Percentiles rank a stretch among this genome's conserved stretches.
Conservation (phyloP, 1,139 yeast genomes). For the Zhuliangozyma parablackwelliae region DNA sequence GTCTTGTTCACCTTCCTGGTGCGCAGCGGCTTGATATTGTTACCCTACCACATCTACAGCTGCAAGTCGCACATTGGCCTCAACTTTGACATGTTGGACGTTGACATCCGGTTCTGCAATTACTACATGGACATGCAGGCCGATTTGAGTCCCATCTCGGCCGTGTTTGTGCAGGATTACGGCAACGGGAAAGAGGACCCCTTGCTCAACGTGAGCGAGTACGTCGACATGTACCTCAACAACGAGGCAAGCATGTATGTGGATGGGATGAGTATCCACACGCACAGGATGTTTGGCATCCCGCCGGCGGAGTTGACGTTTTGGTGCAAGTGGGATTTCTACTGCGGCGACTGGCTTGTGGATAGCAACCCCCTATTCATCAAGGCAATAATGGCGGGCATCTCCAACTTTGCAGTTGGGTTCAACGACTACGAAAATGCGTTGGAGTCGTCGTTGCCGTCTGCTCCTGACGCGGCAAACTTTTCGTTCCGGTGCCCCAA, state of each 20-base stretch:
- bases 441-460: constrained; percentile 51
- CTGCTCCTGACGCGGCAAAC: constrained; percentile 65
- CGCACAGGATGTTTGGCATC: constrained; percentile 88
- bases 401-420: constrained; percentile 53
- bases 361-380: constrained; percentile 50
- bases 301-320: constrained; percentile 89
- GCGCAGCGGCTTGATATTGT: constrained; percentile 59
- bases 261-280: constrained; percentile 68
- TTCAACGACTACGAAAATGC: constrained; percentile 74
- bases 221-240: constrained; percentile 17
- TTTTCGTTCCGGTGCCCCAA: constrained; percentile 45
- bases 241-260: constrained; percentile 36
- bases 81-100: constrained; percentile 60
- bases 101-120: constrained; percentile 82
- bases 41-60: constrained; percentile 74
- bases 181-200: constrained; percentile 16
- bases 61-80: constrained; percentile 59
- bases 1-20: constrained; percentile 69
- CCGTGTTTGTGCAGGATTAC: constrained; percentile 23
- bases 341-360: constrained; percentile 53
- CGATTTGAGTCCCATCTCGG: constrained; percentile 46
- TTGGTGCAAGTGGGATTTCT: constrained; percentile 85
- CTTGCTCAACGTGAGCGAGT: constrained; percentile 23
- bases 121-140: constrained; percentile 85
- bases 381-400: constrained; percentile 39